Evolutionary conservation across 1,284 basidiomycete genomes (phyloP), one percentile per base, ranked within the genome.

Genomic region (Cutaneotrichosporon sp.): DNA sequence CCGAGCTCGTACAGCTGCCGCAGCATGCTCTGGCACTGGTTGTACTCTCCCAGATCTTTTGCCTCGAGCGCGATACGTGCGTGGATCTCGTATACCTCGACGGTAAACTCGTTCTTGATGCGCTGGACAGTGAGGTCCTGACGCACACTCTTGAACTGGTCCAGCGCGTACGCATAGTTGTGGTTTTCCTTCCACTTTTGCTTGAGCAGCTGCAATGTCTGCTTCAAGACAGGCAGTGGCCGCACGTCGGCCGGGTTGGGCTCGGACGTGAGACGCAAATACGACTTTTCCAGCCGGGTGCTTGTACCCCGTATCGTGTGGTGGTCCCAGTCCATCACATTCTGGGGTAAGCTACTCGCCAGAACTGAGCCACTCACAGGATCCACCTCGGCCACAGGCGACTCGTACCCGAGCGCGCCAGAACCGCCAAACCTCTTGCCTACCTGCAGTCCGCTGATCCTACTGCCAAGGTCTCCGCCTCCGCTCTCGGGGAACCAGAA

Each of bases 121-220:
- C 94, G 85, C 79, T 99, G 96, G n/a, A 94, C 94, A 58, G 92
- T 97, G 58, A 99, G 80, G 78, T 99, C 96, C 75, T 98, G 96
- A 45, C 96, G 84, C 63, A 99, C 79, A 69, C 88, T 91, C 80
- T 98, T 98, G 78, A 99, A 91, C 77, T 98, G 96, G 69, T 90
- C 96, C 70, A 94, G 91, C 68, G 97, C 90, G 84, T 91, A 98
- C 51, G 83, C 80, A 70, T 99, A 70, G 58, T 88, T 85, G 52
- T 80, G 78, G 66, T 89, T 89, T 59, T 86, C 80, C 61, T 84
- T 82, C 91, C 93, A 98, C 62, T 87, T 87, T 52, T 81, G 82
- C 77, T 94, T 97, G 49, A 99, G 81, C 67, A 92, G 85, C 54
- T 82, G 77, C 42, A 98, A 81, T 4, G 96, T 96, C 73, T 87